Base-by-base conservation (phyloP, 2,329 filamentous ascomycete genomes). In the Stachybotrys chartarum region DNA sequence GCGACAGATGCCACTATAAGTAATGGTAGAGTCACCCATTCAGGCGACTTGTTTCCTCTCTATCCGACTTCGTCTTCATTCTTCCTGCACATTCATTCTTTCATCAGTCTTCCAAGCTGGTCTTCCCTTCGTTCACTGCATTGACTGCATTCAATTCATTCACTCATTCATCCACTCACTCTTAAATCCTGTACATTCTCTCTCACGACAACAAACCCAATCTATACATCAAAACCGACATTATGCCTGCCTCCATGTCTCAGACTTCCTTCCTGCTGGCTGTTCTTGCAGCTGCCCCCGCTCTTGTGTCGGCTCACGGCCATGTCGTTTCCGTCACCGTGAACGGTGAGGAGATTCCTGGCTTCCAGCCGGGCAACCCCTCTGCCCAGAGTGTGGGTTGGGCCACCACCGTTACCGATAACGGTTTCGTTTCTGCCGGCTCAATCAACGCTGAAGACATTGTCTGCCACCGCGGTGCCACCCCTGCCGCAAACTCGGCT, bases 401-500 rank as follows among this genome's bases (percentile, higher is more conserved):
- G 50, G 35, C 31, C 30, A 52, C 50, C 58, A 24, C 61, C 57
- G 52, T 48, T n/a, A 32, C 30, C 54, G 76, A 77, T 59, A 78
- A 79, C 63, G 79, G 80, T 56, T 80, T 78, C 62, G 75, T 82
- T 30, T 74, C 69, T 39, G 71, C 72, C 31, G 65, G 70, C 54
- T 65, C 61, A 54, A 76, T 74, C 56, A 61, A 58, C 42, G 66
- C 66, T 8, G 39, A 66, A 31, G 75, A 78, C 53, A 78, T 80
- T 55, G 73, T 72, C 63, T 80, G 78, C 61, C 75, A 79, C 69
- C 72, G 65, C 57, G 69, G 64, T 31, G 72, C 70, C 6, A 66
- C 59, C 3, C 66, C 73, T 4, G 77, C 69, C 2, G 64, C 67
- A 45, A 65, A 68, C 30, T 67, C 71, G 51, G 74, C 72, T 24